Evolutionary conservation across 2,329 filamentous ascomycete genomes (phyloP).

Genomic region (Mycosphaerelloides madeirae): DNA sequence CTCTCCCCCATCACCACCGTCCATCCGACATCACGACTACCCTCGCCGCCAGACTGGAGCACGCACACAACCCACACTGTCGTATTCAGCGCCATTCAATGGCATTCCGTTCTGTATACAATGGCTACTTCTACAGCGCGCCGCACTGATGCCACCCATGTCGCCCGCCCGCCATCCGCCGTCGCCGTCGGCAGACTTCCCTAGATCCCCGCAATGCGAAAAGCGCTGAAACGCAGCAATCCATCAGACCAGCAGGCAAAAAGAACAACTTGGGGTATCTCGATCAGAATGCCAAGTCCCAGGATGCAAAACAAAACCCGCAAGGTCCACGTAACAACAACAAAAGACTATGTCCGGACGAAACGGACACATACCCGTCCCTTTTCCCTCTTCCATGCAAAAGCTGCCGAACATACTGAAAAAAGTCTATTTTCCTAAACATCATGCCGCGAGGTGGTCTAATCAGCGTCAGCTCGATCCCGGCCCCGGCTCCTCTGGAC

Average conservation of each 20-base stretch:
- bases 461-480: conserved; percentile 18
- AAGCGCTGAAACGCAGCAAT: neutral
- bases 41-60: too few relatives aligned
- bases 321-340: neutral
- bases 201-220: neutral
- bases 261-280: neutral
- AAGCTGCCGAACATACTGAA: neutral
- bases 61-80: neutral
- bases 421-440: conserved; percentile 2
- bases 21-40: too few relatives aligned
- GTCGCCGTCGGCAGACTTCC: neutral
- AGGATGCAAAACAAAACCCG: neutral
- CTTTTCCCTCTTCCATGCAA: neutral
- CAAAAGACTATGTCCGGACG: neutral
- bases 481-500: conserved; percentile 16
- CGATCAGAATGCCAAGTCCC: conserved; percentile 2
- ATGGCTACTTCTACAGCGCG: neutral
- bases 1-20: neutral
- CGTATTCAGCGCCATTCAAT: neutral
- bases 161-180: too few relatives aligned
- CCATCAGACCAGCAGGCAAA: too few relatives aligned
- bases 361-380: neutral
- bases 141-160: neutral
- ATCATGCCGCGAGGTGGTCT: neutral
- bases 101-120: neutral